Evolutionary conservation across 2,329 filamentous ascomycete species (phyloP).

Genomic region (Stachybotrys chartarum): DNA sequence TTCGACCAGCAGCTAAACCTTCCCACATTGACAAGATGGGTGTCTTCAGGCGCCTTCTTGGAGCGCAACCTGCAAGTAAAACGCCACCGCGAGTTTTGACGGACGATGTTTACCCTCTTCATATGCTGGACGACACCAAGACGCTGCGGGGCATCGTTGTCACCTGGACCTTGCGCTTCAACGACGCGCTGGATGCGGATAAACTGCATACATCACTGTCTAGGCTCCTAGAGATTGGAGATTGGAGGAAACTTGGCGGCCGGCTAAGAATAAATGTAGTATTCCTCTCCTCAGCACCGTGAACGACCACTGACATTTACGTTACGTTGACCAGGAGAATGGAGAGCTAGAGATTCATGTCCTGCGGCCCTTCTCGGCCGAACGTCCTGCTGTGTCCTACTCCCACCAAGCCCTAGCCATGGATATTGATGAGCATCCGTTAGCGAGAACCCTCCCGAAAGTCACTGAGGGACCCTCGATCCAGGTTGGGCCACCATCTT

Average conservation of each 20-base stretch:
- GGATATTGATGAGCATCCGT: constrained; percentile 31
- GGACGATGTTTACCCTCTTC: constrained; percentile 21
- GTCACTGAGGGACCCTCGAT: constrained; percentile 10
- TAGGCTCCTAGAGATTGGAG: constrained; percentile 26
- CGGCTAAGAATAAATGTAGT: constrained; percentile 30
- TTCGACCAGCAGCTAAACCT: no score
- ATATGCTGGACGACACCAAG: constrained; percentile 21
- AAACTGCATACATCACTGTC: constrained; percentile 25
- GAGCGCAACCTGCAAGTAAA: no score
- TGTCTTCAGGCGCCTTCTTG: no score
- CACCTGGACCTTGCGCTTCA: constrained; percentile 9
- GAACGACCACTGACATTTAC: not conserved
- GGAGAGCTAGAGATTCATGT: constrained; percentile 24
- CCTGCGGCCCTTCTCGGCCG: constrained; percentile 17
- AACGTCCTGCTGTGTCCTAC: constrained; percentile 31
- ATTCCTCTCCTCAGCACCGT: no score
- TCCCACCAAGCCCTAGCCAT: constrained; percentile 27
- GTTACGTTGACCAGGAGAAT: constrained; percentile 5
- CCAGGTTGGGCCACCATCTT: constrained; percentile 7
- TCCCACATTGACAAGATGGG: no score
- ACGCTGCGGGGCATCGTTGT: constrained; percentile 16
- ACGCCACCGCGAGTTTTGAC: not conserved
- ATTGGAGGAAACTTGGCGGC: constrained; percentile 36
- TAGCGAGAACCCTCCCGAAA: constrained; percentile 28
- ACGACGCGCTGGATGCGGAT: constrained; percentile 24